phyloP scores from a whole-genome alignment of 345 rosid species.

The Rhodomyrtus tomentosa region DNA sequence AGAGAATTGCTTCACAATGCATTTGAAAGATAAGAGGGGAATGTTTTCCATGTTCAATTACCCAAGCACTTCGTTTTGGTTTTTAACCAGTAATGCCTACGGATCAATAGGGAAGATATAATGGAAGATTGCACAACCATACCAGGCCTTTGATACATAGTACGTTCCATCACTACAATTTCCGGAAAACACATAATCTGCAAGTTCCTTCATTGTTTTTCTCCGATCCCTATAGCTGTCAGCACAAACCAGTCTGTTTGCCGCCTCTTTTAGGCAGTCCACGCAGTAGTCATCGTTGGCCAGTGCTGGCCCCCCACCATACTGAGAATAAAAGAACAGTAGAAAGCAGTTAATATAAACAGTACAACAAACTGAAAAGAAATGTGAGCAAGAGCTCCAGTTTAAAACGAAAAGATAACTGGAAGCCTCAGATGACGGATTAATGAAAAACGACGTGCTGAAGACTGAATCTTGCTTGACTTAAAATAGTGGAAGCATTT shows the following conservation, averaged over 20 bases:
- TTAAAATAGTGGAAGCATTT: background rate
- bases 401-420: background rate
- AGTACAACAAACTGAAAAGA: background rate
- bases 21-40: background rate
- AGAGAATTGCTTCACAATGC: background rate
- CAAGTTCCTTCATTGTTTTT: slow-evolving; percentile 63
- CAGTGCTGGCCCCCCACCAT: slow-evolving; percentile 67
- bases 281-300: slow-evolving; percentile 62
- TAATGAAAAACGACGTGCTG: background rate
- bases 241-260: slow-evolving; percentile 52
- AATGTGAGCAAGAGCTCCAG: background rate
- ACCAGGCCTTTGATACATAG: slow-evolving; percentile 80
- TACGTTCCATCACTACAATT: slow-evolving; percentile 59
- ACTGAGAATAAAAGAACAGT: slow-evolving; percentile 18
- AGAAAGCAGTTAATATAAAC: background rate
- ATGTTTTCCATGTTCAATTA: too few relatives aligned
- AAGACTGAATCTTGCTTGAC: background rate
- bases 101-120: background rate
- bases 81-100: too few relatives aligned
- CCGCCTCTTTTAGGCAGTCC: slow-evolving; percentile 72
- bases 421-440: background rate
- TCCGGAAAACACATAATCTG: slow-evolving; percentile 47
- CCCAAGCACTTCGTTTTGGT: too few relatives aligned
- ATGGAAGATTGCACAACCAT: slow-evolving; percentile 13
- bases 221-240: slow-evolving; percentile 93